Base-by-base conservation (phyloP, 805 yeast genomes). In the Ogataea methanolica region DNA sequence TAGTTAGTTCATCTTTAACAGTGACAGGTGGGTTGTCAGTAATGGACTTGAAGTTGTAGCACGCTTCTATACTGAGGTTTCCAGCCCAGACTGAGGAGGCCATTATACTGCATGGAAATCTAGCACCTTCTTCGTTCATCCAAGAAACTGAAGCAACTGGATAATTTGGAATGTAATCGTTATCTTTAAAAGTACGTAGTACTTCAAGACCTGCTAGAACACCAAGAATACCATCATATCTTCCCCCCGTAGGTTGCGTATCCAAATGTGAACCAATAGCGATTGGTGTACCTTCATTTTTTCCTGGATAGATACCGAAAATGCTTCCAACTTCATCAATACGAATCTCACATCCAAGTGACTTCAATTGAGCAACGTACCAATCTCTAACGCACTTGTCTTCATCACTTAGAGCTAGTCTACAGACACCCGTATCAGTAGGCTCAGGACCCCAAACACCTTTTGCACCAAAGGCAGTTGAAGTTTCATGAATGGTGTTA, bases 111-210 rank as follows among this genome's bases (percentile, higher is more conserved):
- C 77, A 70, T n/a, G 89, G 87, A 58, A 83, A 84, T 43, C 91
- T 66, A 0, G 90, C 89, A 47, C 91, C 91, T 67, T 84, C 91
- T 60, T 84, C 91, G 58, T 84, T 84, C 62, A 82, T 80, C 91
- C 91, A 84, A 57, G 79, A 73, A 37, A 84, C 73, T 5, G 81
- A 72, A 6, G 83, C 81, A 46, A 84, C 75, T 8, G 89, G 89
- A 51, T 71, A 83, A 45, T 80, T 74, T n/a, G 91, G 88, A 11
- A 68, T 70, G 56, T 66, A 74, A 39, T 72, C 68, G 60, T 80
- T 78, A 16, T 79, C 87, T 49, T 80, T 77, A 58, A 84, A 65
- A 4, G 88, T 82, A 50, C 88, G 69, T 54, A 84, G 63, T 5
- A 84, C 81, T 63, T 84, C 88, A 41, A 84, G 66, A 1, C 88